Evolutionary conservation across 768 basidiomycete genomes (phyloP).

Genomic region (Hebeloma cylindrosporum): DNA sequence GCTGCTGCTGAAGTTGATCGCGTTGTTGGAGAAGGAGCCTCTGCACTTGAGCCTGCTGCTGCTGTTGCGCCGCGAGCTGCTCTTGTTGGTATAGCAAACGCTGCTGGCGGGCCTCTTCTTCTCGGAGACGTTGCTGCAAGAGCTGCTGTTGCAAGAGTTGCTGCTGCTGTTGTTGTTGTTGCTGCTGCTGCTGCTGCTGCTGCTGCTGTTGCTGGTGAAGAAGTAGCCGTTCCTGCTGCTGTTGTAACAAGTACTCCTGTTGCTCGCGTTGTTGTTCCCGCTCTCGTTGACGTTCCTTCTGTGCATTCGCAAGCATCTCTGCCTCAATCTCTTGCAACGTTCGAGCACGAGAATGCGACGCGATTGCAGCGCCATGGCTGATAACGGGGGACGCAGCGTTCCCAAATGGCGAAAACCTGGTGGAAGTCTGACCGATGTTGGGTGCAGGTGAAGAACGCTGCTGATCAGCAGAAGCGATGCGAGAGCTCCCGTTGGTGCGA

Average conservation of each 20-base stretch:
- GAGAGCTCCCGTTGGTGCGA: conserved; percentile 48
- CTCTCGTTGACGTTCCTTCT: conserved; percentile 28
- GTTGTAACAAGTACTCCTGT: conserved; percentile 32
- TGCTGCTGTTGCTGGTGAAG: conserved; percentile 40
- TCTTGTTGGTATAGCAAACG: conserved; percentile 50
- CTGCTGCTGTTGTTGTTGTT: conserved; percentile 41
- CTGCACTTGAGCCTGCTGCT: conserved; percentile 49
- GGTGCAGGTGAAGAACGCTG: conserved; percentile 34
- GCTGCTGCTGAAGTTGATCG: conserved; percentile 50
- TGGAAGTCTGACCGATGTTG: conserved; percentile 20
- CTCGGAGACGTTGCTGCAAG: conserved; percentile 36
- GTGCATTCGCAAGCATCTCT: conserved; percentile 71
- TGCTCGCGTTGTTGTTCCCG: conserved; percentile 25
- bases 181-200: conserved; percentile 29
- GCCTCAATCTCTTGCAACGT: conserved; percentile 83
- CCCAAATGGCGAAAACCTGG: conserved; percentile 44
- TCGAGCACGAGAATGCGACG: conserved; percentile 42
- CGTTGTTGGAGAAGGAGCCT: conserved; percentile 49
- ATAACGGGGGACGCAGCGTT: conserved; percentile 20
- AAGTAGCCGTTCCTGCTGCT: conserved; percentile 28
- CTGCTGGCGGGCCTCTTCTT: conserved; percentile 40
- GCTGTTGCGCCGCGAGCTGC: too few species aligned
- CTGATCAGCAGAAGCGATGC: conserved; percentile 38
- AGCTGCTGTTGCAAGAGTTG: conserved; percentile 35
- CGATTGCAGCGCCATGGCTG: conserved; percentile 36